These are phyloP conservation scores for Tarenaya hassleriana DNA, from an alignment of 345 rosid genomes.

Conservation along the genomic window DNA sequence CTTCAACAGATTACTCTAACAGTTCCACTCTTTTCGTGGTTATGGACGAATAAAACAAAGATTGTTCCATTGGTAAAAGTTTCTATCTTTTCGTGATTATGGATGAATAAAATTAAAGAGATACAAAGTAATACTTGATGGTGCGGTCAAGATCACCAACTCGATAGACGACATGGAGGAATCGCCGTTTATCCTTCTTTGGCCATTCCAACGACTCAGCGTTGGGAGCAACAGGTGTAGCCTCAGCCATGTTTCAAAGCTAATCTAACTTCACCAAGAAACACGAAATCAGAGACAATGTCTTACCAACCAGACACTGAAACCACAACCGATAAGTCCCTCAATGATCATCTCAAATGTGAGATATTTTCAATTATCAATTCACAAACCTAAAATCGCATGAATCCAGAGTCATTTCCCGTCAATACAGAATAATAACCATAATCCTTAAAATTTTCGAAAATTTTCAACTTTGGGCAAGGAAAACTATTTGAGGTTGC, in stretches of 20 bases:
- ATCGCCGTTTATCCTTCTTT: constrained; percentile 82
- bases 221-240: constrained; percentile 35
- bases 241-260: constrained; percentile 46
- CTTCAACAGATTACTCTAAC: too few relatives aligned
- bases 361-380: background rate
- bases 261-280: constrained; percentile 5
- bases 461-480: too few relatives aligned
- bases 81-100: too few relatives aligned
- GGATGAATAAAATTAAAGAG: too few relatives aligned
- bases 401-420: background rate
- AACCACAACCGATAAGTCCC: background rate
- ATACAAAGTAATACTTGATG: constrained; percentile 41
- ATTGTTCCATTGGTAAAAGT: background rate
- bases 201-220: constrained; percentile 77
- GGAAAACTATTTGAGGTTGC: too few relatives aligned
- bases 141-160: constrained; percentile 92
- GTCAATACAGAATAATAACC: background rate
- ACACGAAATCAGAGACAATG: background rate
- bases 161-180: constrained; percentile 84
- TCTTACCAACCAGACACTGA: background rate
- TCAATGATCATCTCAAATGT: background rate
- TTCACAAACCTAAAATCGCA: background rate
- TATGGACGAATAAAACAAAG: too few relatives aligned
- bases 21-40: too few relatives aligned
- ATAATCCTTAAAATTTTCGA: background rate